These are phyloP conservation scores for Megacollybia platyphylla DNA, from an alignment of 1,284 basidiomycete species.

Conservation along the genomic window DNA sequence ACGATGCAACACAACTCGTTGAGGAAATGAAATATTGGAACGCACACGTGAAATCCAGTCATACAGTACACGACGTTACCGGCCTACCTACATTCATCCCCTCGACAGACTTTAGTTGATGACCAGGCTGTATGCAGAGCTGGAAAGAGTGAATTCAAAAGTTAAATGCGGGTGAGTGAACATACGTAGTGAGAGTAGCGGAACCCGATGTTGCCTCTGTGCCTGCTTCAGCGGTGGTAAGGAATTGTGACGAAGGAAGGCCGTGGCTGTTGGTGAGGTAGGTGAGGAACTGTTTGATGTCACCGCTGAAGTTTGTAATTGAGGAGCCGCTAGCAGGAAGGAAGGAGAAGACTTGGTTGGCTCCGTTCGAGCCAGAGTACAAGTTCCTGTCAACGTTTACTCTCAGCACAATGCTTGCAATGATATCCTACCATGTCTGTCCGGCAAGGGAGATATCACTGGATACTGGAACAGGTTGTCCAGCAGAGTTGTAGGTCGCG, in stretches of 20 bases:
- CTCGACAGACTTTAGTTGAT: slow-evolving; percentile 18
- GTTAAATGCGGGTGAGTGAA: slow-evolving; percentile 1
- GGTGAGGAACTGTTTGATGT: slow-evolving; percentile 40
- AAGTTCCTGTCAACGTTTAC: slow-evolving; percentile 30
- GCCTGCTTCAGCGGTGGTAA: slow-evolving; percentile 42
- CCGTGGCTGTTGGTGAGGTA: slow-evolving; percentile 35
- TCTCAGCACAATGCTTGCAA: neutral
- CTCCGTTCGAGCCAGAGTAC: slow-evolving; percentile 43
- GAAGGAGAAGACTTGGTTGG: slow-evolving; percentile 55
- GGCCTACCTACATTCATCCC: no score
- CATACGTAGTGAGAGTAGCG: slow-evolving; percentile 40
- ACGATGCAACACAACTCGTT: no score
- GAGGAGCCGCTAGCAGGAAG: slow-evolving; percentile 27
- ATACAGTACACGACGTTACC: no score
- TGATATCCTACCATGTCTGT: slow-evolving; percentile 27
- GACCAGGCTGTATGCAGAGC: slow-evolving; percentile 25
- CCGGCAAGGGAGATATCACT: slow-evolving; percentile 33
- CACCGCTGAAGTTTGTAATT: slow-evolving; percentile 38
- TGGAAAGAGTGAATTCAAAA: slow-evolving; percentile 8
- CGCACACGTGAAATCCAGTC: no score
- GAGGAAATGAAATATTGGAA: no score
- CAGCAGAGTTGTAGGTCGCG: slow-evolving; percentile 27
- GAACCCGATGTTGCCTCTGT: slow-evolving; percentile 43
- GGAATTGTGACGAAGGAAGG: slow-evolving; percentile 32
- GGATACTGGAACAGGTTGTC: slow-evolving; percentile 33